Base-by-base conservation (phyloP, 352 stramenopile species). In the Globisporangium yorkense region DNA sequence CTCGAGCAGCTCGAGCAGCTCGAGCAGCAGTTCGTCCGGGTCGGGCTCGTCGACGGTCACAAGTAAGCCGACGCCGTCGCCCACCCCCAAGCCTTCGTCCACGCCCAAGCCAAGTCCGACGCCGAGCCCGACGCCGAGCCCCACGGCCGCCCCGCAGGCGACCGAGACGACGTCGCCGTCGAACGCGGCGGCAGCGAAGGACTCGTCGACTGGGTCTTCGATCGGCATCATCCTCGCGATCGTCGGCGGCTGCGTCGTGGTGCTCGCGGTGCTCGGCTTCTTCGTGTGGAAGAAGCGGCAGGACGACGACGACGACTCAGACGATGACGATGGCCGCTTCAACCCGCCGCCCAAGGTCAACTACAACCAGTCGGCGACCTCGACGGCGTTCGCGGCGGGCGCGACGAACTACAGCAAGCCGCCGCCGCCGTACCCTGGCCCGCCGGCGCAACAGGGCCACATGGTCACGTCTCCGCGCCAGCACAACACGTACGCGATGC, bases 281-380 rank as follows among this genome's bases (percentile, higher is more conserved):
- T 75, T 86, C 27, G 58, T 86, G 33, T 88, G 72, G 72, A 85
- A 80, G 56, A 71, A 73, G 54, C 68, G 71, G 12, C 66, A 72
- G 35, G 77, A 84, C 40, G 77, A 87, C 24, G 70, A 79, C 47
- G 77, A 86, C 9, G 75, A 88, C 59, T 86, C 74, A 59, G 77
- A 87, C 52, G 71, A 85, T 48, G 80, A 88, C 10, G 67, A 72
- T 24, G 57, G 13, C 51, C 51, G 49, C 13, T 68, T 51, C 51
- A 46, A n/a, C 55, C 62, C 51, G 52, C 57, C 29, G 50, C 57
- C 29, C 9, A 61, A 68, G 62, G 27, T 59, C 43, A 45, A 37
- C n/a, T 63, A 63, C 51, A 63, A 58, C 51, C 57, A 58, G 31
- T 10, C 57, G 6, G n/a, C 57, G 35, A 59, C 57, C 33, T 53